These are phyloP conservation scores for Jacaranda mimosifolia DNA, from an alignment of 257 asterid genomes.

Conservation along the genomic window DNA sequence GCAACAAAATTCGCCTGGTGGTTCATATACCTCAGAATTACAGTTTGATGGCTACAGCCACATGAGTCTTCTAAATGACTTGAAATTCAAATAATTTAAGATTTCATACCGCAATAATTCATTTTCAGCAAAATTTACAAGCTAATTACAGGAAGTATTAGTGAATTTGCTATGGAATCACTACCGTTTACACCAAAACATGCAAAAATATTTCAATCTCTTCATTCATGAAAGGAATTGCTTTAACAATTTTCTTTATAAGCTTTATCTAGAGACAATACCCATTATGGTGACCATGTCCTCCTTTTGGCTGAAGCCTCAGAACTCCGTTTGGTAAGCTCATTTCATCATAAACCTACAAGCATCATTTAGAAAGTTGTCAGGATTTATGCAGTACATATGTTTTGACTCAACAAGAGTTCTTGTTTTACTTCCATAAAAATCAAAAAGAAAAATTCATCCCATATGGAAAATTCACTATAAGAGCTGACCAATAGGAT, in stretches of 20 bases:
- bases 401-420: neutral
- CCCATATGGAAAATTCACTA: neutral
- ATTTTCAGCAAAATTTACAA: neutral
- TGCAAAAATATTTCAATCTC: neutral
- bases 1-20: too few relatives aligned
- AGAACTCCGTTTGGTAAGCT: slow-evolving; percentile 93
- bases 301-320: slow-evolving; percentile 97
- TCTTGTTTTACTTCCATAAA: slow-evolving; percentile 19
- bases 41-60: too few relatives aligned
- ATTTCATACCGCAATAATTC: neutral
- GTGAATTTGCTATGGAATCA: too few relatives aligned
- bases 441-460: slow-evolving; percentile 10
- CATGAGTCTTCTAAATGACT: neutral
- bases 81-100: neutral
- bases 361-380: slow-evolving; percentile 6
- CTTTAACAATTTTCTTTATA: slow-evolving; percentile 14
- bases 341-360: slow-evolving; percentile 93
- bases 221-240: slow-evolving; percentile 5
- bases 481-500: slow-evolving; percentile 75
- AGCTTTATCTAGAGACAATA: slow-evolving; percentile 45
- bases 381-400: slow-evolving; percentile 6
- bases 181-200: too few relatives aligned
- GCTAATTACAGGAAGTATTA: neutral
- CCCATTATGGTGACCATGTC: slow-evolving; percentile 98
- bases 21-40: too few relatives aligned